Evolutionary conservation across 768 basidiomycete genomes (phyloP), one percentile per base, ranked within the genome.

Genomic region (Arthromyces matolae): DNA sequence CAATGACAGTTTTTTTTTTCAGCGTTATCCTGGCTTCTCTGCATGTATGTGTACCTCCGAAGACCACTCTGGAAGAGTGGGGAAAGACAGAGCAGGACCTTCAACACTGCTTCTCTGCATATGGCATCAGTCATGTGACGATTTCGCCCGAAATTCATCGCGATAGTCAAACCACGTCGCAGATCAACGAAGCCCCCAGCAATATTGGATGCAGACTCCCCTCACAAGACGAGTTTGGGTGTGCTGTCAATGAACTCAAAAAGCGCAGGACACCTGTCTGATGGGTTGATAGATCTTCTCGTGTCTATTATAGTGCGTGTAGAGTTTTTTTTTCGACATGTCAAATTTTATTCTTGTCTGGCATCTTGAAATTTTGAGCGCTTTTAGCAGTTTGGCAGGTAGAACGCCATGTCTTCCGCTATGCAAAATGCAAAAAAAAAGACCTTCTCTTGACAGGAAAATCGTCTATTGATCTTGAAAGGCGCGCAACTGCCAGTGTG

Each of bases 41-140:
- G 31, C 77, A 80, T 51, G 78, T 78, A 20, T 74, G 75, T 44
- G 73, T 79, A 31, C 65, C 75, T n/a, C 47, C 56, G 3, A 73
- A 66, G n/a, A 75, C 72, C 12, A 67, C 74, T 14, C 63, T 80
- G 18, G 68, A 71, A 50, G 66, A 74, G 48, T 80, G 78, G 78
- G 74, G 73, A 54, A 65, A 67, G 51, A 78, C 72, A 23, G 78
- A 79, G 54, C 67, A 64, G 33, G 65, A 60, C 40, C 56, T 80
- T 14, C 77, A 76, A 45, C 72, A 76, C 44, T 79, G 77, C 57
- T 77, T 79, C 54, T 63, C 71, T 16, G 75, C 70, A 44, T 78
- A 77, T 54, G 78, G 78, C 5, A 72, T 80, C 42, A 71, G 60
- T 44, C 78, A 80, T 64, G 76, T 78, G 41, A 80, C 78, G 9